Conservation (phyloP, 768 basidiomycete genomes). For the Amylocystis lapponica region DNA sequence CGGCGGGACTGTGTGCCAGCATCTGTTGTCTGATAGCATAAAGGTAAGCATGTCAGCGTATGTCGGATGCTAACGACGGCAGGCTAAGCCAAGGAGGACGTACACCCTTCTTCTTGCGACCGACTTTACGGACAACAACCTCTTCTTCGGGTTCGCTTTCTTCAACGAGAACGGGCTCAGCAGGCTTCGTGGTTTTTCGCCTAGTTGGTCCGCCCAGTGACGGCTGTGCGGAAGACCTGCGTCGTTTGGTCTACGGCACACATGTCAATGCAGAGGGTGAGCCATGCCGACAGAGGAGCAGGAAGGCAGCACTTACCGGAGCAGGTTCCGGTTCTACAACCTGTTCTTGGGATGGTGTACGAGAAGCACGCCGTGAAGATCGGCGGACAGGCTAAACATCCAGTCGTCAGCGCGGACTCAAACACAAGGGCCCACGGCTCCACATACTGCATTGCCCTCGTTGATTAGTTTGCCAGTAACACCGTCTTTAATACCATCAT, state of each 20-base stretch:
- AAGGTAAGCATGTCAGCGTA: no score
- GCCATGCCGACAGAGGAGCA: not conserved
- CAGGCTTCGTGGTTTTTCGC: conserved; percentile 27
- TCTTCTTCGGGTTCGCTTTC: conserved; percentile 78
- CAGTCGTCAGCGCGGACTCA: conserved; percentile 1
- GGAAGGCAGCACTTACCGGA: conserved; percentile 43
- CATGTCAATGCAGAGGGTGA: conserved; percentile 7
- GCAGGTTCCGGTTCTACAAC: conserved; percentile 28
- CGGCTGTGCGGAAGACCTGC: conserved; percentile 77
- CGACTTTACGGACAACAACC: conserved; percentile 52
- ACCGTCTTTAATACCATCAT: conserved; percentile 79
- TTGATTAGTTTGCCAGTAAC: conserved; percentile 68
- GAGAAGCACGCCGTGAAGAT: conserved; percentile 62
- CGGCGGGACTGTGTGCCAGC: conserved; percentile 50
- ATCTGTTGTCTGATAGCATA: conserved; percentile 36
- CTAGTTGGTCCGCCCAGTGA: conserved; percentile 44
- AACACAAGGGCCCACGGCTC: not conserved
- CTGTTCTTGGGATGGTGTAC: conserved; percentile 40
- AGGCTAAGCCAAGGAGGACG: no score
- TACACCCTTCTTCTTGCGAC: conserved; percentile 56
- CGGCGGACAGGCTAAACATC: conserved; percentile 34
- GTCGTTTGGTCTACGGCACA: conserved; percentile 58
- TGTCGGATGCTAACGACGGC: no score
- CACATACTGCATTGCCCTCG: conserved; percentile 39
- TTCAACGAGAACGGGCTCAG: conserved; percentile 48